These are phyloP conservation scores for Paramecium pentaurelia DNA, from an alignment of 73 alveolate genomes.

Conservation along the genomic window DNA sequence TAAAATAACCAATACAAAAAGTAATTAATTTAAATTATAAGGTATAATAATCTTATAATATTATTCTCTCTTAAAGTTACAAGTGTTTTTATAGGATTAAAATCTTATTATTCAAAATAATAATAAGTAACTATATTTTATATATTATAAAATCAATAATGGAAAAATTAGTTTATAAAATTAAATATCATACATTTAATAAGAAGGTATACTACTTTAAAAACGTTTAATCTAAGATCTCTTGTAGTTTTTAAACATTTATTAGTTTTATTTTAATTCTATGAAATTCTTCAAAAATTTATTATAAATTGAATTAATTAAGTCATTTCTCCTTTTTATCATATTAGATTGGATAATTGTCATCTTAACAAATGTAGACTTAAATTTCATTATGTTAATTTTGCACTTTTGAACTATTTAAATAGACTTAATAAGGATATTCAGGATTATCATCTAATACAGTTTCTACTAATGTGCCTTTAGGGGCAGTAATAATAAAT, in stretches of 20 bases:
- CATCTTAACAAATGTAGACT: conserved; percentile 60
- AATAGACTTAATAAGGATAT: conserved; percentile 45
- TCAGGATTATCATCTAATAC: conserved; percentile 45
- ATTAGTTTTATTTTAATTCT: not conserved
- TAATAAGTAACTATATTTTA: no score
- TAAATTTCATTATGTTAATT: conserved; percentile 21
- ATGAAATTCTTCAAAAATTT: not conserved
- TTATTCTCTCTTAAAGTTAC: no score
- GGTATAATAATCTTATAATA: no score
- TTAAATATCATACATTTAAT: not conserved
- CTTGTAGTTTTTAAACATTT: no score
- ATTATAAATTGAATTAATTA: not conserved
- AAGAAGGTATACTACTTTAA: no score
- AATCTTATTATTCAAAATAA: no score
- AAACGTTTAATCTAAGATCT: no score
- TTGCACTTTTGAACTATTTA: conserved; percentile 30
- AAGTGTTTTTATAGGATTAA: no score
- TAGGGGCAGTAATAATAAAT: conserved; percentile 65
- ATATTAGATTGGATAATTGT: conserved; percentile 29
- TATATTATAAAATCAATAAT: no score
- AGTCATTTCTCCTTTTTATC: conserved; percentile 12
- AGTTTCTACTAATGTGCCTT: conserved; percentile 65
- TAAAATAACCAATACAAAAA: no score
- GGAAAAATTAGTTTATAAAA: not conserved
- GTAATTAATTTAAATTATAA: no score